Conservation (phyloP, 345 rosid species). For the Lepidium aucheri region DNA sequence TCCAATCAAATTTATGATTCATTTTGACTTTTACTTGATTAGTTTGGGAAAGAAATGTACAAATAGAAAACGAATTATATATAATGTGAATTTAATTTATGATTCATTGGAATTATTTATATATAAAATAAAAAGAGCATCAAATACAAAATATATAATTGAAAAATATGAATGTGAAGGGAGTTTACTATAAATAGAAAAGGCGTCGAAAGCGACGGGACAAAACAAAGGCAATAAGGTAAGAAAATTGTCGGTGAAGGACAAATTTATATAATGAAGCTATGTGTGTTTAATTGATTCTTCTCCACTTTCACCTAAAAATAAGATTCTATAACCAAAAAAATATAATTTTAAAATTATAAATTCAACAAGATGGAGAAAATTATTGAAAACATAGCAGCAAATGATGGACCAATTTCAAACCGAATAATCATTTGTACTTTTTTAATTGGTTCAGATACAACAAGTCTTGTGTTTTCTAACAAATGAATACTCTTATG, state of each 20-base stretch:
- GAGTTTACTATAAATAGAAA: conserved; percentile 22
- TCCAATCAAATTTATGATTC: too few species aligned
- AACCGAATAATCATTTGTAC: background rate
- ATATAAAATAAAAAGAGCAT: background rate
- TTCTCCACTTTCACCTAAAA: conserved; percentile 12
- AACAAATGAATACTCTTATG: too few species aligned
- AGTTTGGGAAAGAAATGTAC: too few species aligned
- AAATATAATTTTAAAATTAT: background rate
- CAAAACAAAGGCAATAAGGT: conserved; percentile 28
- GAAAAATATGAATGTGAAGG: background rate
- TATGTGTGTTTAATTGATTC: background rate
- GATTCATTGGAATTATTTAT: background rate
- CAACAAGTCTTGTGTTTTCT: background rate
- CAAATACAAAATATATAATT: background rate
- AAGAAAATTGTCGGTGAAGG: conserved; percentile 29
- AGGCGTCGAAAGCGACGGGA: conserved; percentile 26
- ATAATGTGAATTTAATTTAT: background rate
- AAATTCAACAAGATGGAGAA: background rate
- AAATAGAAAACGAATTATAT: background rate
- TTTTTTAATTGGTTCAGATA: background rate
- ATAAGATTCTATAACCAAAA: conserved; percentile 3
- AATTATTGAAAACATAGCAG: background rate
- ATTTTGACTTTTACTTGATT: too few species aligned
- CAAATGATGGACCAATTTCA: background rate
- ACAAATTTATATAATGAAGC: conserved; percentile 16